phyloP scores from a whole-genome alignment of 129 eudicot genomes.

The sunflower (Helianthus annuus) region DNA sequence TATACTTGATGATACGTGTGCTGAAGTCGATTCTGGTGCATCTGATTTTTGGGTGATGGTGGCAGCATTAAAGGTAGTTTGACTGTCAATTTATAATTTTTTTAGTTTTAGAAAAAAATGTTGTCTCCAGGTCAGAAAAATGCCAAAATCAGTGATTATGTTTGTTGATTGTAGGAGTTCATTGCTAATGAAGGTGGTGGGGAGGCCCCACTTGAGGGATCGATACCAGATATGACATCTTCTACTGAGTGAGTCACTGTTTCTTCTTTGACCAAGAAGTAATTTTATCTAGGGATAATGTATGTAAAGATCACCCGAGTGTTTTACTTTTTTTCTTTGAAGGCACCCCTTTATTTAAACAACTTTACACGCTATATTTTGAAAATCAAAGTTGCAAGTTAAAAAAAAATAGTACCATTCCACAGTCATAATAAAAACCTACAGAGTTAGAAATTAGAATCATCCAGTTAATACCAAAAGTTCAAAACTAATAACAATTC shows the following conservation, averaged over 20 bases:
- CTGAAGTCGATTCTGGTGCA: constrained; percentile 76
- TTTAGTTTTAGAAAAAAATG: not conserved
- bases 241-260: constrained; percentile 77
- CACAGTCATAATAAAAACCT: not conserved
- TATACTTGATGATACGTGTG: constrained; percentile 67
- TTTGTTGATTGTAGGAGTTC: constrained; percentile 64
- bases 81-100: not conserved
- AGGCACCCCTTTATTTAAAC: not conserved
- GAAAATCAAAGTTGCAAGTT: not conserved
- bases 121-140: not conserved
- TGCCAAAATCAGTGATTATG: not conserved
- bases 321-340: not conserved
- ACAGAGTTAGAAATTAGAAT: not conserved
- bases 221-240: constrained; percentile 99
- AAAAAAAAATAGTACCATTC: not conserved
- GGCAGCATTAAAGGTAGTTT: constrained; percentile 83
- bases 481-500: not conserved
- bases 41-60: constrained; percentile 98
- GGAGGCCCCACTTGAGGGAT: constrained; percentile 97
- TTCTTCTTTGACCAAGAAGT: constrained; percentile 8
- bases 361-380: not conserved
- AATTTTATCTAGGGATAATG: not conserved
- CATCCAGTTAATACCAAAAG: not conserved
- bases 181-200: constrained; percentile 93
- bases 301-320: not conserved